Conservation (phyloP, 192 early-diverging fungal species). For the Coemansia sp. region DNA sequence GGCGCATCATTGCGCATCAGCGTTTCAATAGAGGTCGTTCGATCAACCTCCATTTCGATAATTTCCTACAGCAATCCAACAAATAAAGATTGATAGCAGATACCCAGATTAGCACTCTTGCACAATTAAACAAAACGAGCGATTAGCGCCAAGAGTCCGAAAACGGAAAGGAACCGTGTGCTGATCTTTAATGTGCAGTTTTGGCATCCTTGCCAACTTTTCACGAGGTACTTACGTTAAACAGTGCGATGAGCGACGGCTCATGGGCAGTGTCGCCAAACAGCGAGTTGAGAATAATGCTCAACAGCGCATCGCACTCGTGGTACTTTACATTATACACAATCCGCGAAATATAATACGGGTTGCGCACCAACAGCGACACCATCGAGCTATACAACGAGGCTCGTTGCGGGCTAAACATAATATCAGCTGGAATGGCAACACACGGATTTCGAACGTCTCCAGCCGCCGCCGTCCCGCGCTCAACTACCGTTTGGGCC, state of each 20-base stretch:
- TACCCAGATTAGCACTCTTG: too few species aligned
- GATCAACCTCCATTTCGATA: slow-evolving; percentile 42
- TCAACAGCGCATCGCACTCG: slow-evolving; percentile 43
- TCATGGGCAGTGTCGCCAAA: slow-evolving; percentile 29
- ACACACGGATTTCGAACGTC: slow-evolving; percentile 21
- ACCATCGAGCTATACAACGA: slow-evolving; percentile 36
- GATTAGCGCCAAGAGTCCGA: background rate
- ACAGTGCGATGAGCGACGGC: slow-evolving; percentile 27
- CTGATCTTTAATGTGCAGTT: background rate
- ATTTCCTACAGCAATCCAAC: slow-evolving; percentile 28
- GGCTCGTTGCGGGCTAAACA: slow-evolving; percentile 37
- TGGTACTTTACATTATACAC: slow-evolving; percentile 35
- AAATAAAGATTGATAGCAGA: background rate
- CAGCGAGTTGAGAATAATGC: slow-evolving; percentile 40
- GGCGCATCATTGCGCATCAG: slow-evolving; percentile 52
- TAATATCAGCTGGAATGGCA: slow-evolving; percentile 43
- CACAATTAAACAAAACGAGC: background rate
- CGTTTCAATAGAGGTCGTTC: slow-evolving; percentile 36
- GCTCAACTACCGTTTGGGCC: slow-evolving; percentile 17
- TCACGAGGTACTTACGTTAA: slow-evolving; percentile 26
- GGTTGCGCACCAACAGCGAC: slow-evolving; percentile 29
- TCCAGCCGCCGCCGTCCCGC: slow-evolving; percentile 27
- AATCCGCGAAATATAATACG: slow-evolving; percentile 40
- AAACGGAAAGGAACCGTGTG: background rate
- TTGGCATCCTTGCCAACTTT: background rate